Evolutionary conservation across 306 rosid species (phyloP).

Genomic region (Macrotyloma uniflorum): DNA sequence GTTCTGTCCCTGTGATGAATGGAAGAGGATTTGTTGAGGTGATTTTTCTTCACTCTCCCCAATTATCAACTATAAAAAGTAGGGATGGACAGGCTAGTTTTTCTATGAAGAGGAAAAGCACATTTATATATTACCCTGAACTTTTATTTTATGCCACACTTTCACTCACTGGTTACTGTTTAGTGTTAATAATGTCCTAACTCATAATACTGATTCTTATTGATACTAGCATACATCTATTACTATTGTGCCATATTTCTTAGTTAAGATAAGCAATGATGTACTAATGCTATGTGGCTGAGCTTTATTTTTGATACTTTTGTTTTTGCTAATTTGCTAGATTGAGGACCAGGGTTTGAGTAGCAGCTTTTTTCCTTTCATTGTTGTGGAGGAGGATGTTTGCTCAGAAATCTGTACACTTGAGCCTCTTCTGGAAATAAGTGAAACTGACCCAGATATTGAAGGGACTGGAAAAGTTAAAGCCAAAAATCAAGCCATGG

Average conservation of each 20-base stretch:
- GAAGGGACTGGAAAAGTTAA: slow-evolving; percentile 48
- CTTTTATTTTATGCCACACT: slow-evolving; percentile 10
- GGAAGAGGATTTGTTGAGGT: slow-evolving; percentile 98
- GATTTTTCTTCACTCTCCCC: slow-evolving; percentile 28
- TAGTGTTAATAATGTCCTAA: slow-evolving; percentile 23
- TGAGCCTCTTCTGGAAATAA: slow-evolving; percentile 62
- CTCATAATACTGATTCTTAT: slow-evolving; percentile 2
- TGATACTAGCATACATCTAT: slow-evolving; percentile 13
- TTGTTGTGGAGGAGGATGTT: slow-evolving; percentile 89
- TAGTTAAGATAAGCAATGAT: slow-evolving; percentile 15
- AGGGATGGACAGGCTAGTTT: slow-evolving; percentile 24
- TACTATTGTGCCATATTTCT: slow-evolving; percentile 20
- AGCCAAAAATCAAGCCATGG: slow-evolving; percentile 76
- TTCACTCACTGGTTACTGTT: neutral
- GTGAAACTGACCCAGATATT: slow-evolving; percentile 48
- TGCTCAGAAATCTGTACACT: slow-evolving; percentile 83
- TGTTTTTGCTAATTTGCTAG: slow-evolving; percentile 47
- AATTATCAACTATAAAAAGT: slow-evolving; percentile 4
- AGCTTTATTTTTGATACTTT: slow-evolving; percentile 20
- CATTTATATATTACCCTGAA: slow-evolving; percentile 17
- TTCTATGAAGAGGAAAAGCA: slow-evolving; percentile 23
- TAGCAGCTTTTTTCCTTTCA: slow-evolving; percentile 86
- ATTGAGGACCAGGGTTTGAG: slow-evolving; percentile 92
- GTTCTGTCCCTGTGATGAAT: slow-evolving; percentile 63
- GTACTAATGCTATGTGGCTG: slow-evolving; percentile 29